Base-by-base conservation (phyloP, 805 yeast species). In the Saturnispora ahearnii region DNA sequence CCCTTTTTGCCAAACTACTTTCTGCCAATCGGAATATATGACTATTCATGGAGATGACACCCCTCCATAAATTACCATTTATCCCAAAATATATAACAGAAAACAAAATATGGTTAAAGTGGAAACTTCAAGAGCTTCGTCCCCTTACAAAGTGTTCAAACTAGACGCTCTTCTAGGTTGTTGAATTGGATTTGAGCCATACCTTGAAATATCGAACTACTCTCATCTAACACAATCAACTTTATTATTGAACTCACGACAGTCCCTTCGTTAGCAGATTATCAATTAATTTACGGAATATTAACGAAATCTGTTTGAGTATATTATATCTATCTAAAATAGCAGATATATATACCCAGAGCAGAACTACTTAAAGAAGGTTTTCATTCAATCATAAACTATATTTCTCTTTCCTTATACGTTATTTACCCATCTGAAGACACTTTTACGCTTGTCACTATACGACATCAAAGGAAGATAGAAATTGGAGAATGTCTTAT, bases 11-110 rank as follows among this genome's bases (percentile, higher is more conserved):
- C 15, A 10, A 10, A 11, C 13, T 31, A 24, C 30, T 43, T 43
- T 43, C 45, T 43, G 45, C 45, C 34, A 43, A 43, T 43, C 45
- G 40, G 40, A 18, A 36, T 18, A 36, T 18, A 36, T 36, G 15
- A 22, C 40, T 18, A 18, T 36, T 36, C 40, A 36, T 18, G 40
- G 45, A 18, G 4, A 30, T 8, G n/a, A 15, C 13, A 28, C 18
- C 12, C 31, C 33, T n/a, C 24, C 29, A 26, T 1, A 41, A 41
- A n/a, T 29, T 41, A 28, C 5, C 32, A 15, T 1, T 26, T 21
- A n/a, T 29, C 26, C 13, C 5, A 24, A 26, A 41, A 10, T 41
- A 28, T 36, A 15, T n/a, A 10, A 9, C 12, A 18, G 24, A 36
- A 36, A 36, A 26, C 29, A 6, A 2, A 26, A 2, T 26, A 26